A percentile compares a stretch with the other conserved stretches of the same genome.
Conservation (phyloP, 2,329 filamentous ascomycete genomes). For the Ampelomyces quisqualis region DNA sequence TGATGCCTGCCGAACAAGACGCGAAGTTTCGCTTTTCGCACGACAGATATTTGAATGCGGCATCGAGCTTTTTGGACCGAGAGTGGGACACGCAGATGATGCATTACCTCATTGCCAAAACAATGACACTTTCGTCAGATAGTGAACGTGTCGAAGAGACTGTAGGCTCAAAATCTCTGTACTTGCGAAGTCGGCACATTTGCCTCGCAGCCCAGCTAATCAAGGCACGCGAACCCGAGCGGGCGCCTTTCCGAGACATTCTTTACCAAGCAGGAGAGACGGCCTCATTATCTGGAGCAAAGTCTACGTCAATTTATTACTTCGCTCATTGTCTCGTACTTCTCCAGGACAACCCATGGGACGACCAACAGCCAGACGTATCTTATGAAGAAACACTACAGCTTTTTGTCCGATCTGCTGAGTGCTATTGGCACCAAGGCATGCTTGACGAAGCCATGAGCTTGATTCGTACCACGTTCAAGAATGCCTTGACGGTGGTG, state of each 20-base stretch:
- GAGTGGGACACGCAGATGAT: slow-evolving; percentile 59
- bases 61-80: slow-evolving; percentile 60
- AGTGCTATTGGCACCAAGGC: slow-evolving; percentile 78
- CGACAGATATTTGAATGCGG: slow-evolving; percentile 80
- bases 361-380: slow-evolving; percentile 66
- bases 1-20: slow-evolving; percentile 79
- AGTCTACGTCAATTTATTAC: slow-evolving; percentile 78
- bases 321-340: slow-evolving; percentile 74
- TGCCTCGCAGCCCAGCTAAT: slow-evolving; percentile 76
- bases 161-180: slow-evolving; percentile 53
- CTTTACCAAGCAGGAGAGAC: slow-evolving; percentile 76
- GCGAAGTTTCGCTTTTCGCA: slow-evolving; percentile 85
- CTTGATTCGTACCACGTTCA: slow-evolving; percentile 69
- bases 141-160: slow-evolving; percentile 58
- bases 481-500: slow-evolving; percentile 68
- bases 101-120: slow-evolving; percentile 87
- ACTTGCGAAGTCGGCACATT: slow-evolving; percentile 78
- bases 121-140: slow-evolving; percentile 76
- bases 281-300: slow-evolving; percentile 78
- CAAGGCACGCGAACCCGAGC: slow-evolving; percentile 60
- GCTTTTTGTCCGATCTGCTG: slow-evolving; percentile 70
- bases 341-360: slow-evolving; percentile 80
- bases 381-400: slow-evolving; percentile 82
- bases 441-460: slow-evolving; percentile 67
- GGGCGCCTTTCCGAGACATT: slow-evolving; percentile 70